A percentile compares a stretch with the other conserved stretches of the same genome.
Conservation (phyloP, 495 filamentous ascomycete genomes). For the Staphylotrichum longicolle region DNA sequence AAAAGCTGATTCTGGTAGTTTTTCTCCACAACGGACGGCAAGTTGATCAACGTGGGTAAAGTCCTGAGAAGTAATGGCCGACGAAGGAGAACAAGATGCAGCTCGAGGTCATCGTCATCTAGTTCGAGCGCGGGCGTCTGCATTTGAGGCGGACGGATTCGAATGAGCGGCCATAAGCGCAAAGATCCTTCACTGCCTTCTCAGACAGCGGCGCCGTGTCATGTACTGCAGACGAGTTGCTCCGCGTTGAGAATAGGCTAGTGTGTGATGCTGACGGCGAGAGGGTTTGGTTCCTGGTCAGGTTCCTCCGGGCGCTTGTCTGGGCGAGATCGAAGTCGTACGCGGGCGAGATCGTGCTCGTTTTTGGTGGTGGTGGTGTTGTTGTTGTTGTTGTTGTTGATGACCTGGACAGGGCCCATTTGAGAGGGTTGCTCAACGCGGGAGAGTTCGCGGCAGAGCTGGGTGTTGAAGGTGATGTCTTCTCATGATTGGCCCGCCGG, state of each 20-base stretch:
- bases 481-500: conserved; percentile 81
- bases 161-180: conserved; percentile 83
- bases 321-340: conserved; percentile 62
- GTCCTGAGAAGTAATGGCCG: conserved; percentile 15
- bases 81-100: conserved; percentile 24
- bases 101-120: conserved; percentile 17
- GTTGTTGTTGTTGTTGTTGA: conserved; percentile 36
- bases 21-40: conserved; percentile 21
- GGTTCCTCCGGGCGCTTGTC: conserved; percentile 34
- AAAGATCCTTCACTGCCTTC: conserved; percentile 74
- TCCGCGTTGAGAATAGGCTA: conserved; percentile 76
- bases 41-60: conserved; percentile 40
- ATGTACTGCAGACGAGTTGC: conserved; percentile 54
- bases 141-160: conserved; percentile 67
- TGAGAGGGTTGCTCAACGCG: conserved; percentile 44
- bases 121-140: conserved; percentile 47
- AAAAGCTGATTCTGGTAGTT: conserved; percentile 29
- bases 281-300: conserved; percentile 44
- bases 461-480: conserved; percentile 51
- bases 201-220: conserved; percentile 63
- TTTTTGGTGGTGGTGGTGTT: too few relatives aligned
- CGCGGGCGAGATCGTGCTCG: conserved; percentile 67
- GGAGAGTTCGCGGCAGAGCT: conserved; percentile 56
- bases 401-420: conserved; percentile 42
- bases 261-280: conserved; percentile 83